Evolutionary conservation across 257 asterid species (phyloP).

Genomic region (Linaria vulgaris): DNA sequence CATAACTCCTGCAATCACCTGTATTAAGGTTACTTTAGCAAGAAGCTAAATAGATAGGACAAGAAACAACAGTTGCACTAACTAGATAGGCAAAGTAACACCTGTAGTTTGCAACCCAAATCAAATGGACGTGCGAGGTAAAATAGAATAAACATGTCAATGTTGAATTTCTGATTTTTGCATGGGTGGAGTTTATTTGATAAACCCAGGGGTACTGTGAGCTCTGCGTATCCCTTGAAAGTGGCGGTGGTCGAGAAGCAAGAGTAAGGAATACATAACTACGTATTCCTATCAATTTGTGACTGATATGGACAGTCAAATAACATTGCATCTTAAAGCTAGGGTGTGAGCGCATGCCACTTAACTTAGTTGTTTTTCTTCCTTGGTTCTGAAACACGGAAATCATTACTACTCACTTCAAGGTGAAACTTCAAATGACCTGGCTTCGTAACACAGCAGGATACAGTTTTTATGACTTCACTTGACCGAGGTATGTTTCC

Average conservation of each 20-base stretch:
- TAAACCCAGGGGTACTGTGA: neutral
- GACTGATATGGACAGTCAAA: neutral
- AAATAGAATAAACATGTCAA: constrained; percentile 13
- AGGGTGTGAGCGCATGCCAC: neutral
- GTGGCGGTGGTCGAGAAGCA: too few species aligned
- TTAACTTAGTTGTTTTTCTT: constrained; percentile 2
- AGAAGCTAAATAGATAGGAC: constrained; percentile 22
- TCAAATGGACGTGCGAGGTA: constrained; percentile 8
- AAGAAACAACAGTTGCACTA: constrained; percentile 14
- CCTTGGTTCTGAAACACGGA: constrained; percentile 19
- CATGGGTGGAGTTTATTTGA: constrained; percentile 7
- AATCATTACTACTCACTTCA: constrained; percentile 4
- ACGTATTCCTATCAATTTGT: too few species aligned
- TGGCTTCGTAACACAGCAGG: too few species aligned
- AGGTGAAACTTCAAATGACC: neutral
- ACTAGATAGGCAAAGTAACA: too few species aligned
- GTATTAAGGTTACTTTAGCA: constrained; percentile 35
- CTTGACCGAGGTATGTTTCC: constrained; percentile 1
- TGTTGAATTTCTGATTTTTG: constrained; percentile 1
- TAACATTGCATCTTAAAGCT: neutral
- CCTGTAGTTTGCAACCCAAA: constrained; percentile 8
- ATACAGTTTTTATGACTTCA: constrained; percentile 4
- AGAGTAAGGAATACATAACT: too few species aligned
- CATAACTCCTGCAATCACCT: constrained; percentile 88
- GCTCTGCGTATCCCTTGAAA: too few species aligned